These are phyloP conservation scores for Spergularia bocconei DNA, from an alignment of 148 eudicot species.

Conservation along the genomic window DNA sequence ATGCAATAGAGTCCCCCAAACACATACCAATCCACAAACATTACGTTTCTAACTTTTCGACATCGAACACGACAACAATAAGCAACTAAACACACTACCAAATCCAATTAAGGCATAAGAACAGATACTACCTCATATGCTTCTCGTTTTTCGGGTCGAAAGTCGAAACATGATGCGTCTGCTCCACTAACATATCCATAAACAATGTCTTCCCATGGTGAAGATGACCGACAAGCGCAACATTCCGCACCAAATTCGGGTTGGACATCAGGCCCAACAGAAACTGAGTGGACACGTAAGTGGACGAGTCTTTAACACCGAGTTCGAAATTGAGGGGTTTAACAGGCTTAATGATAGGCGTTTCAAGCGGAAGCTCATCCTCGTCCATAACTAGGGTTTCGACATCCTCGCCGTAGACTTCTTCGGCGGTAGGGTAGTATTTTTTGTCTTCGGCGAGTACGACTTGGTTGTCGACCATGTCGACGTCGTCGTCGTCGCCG, in stretches of 20 bases:
- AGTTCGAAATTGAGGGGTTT: slow-evolving; percentile 80
- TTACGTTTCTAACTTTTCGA: neutral
- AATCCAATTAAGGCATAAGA: too few relatives aligned
- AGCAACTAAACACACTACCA: too few relatives aligned
- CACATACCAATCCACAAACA: neutral
- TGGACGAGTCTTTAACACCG: slow-evolving; percentile 88
- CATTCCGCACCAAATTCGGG: slow-evolving; percentile 85
- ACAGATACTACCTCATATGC: slow-evolving; percentile 96
- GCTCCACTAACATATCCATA: slow-evolving; percentile 98
- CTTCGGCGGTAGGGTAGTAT: slow-evolving; percentile 95
- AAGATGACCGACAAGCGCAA: slow-evolving; percentile 82
- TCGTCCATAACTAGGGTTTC: slow-evolving; percentile 98
- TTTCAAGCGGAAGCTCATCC: slow-evolving; percentile 87
- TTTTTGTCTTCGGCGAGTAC: slow-evolving; percentile 94
- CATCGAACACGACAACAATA: neutral
- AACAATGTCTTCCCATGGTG: slow-evolving; percentile 91
- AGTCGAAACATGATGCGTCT: slow-evolving; percentile 83
- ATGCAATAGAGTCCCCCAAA: neutral
- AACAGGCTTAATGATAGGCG: slow-evolving; percentile 83
- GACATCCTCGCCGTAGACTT: slow-evolving; percentile 95
- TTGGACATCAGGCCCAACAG: slow-evolving; percentile 85
- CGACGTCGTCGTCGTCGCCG: slow-evolving; percentile 57
- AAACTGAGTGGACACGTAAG: slow-evolving; percentile 95
- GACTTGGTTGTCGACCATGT: slow-evolving; percentile 62
- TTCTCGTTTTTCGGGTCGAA: slow-evolving; percentile 88